Conservation (phyloP, 2,329 filamentous ascomycete species). For the Neonectria punicea region DNA sequence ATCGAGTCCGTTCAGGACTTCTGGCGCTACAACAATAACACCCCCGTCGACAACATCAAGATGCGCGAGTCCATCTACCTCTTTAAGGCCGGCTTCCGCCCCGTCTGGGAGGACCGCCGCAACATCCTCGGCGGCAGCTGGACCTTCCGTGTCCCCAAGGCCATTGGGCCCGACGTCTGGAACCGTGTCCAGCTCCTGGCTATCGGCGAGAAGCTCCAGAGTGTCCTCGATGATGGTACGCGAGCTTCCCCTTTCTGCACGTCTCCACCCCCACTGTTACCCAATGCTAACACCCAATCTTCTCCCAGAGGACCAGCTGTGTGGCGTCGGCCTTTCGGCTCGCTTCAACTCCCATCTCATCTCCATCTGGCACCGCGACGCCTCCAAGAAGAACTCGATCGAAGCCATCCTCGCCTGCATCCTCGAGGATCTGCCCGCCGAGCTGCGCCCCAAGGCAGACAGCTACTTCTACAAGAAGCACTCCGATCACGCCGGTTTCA, state of each 20-base stretch:
- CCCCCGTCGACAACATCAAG: slow-evolving; percentile 78
- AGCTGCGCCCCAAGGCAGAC: slow-evolving; percentile 76
- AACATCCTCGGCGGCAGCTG: slow-evolving; percentile 89
- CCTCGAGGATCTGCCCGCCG: slow-evolving; percentile 76
- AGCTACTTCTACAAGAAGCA: slow-evolving; percentile 91
- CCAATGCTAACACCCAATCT: slow-evolving; percentile 17
- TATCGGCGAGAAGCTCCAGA: slow-evolving; percentile 83
- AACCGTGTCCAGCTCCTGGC: slow-evolving; percentile 83
- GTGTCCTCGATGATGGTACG: slow-evolving; percentile 75
- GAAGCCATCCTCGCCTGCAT: slow-evolving; percentile 79
- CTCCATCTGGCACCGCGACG: slow-evolving; percentile 93
- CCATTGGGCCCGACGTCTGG: slow-evolving; percentile 78
- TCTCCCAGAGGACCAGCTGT: slow-evolving; percentile 80
- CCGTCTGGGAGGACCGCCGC: slow-evolving; percentile 86
- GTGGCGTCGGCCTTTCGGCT: slow-evolving; percentile 86
- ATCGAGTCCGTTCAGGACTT: slow-evolving; percentile 88
- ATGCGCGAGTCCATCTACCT: slow-evolving; percentile 82
- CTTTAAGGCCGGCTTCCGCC: slow-evolving; percentile 81
- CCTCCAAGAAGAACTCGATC: slow-evolving; percentile 81
- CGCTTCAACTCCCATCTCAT: slow-evolving; percentile 91
- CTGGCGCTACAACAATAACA: slow-evolving; percentile 86
- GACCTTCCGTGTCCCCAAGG: slow-evolving; percentile 91
- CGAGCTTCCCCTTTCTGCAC: not conserved
- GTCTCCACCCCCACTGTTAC: slow-evolving; percentile 9
- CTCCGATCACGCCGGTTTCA: slow-evolving; percentile 86